Evolutionary conservation across 345 rosid species (phyloP).

Genomic region (Noccaea bulbosa): DNA sequence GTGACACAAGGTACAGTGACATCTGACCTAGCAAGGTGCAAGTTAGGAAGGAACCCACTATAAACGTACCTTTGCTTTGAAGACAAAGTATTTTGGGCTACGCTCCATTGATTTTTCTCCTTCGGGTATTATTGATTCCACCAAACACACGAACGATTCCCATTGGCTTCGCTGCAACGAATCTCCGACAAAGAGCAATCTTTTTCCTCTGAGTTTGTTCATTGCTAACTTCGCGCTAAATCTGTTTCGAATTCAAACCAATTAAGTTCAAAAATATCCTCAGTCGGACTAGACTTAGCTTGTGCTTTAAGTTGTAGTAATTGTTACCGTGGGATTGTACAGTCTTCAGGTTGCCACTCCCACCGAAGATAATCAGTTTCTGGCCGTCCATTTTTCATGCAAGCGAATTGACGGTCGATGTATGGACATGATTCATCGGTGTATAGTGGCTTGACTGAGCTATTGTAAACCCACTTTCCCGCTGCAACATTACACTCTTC

Average conservation of each 20-base stretch:
- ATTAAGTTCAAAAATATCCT: background rate
- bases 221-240: constrained; percentile 68
- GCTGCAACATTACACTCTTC: constrained; percentile 76
- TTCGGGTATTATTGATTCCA: constrained; percentile 66
- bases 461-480: constrained; percentile 85
- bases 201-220: constrained; percentile 71
- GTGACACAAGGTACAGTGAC: constrained; percentile 51
- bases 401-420: constrained; percentile 75
- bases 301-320: background rate
- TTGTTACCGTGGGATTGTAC: constrained; percentile 68
- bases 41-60: background rate
- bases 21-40: background rate
- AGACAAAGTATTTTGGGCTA: constrained; percentile 54
- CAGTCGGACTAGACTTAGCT: background rate
- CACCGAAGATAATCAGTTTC: constrained; percentile 76
- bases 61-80: constrained; percentile 67
- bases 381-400: constrained; percentile 66
- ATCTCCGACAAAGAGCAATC: constrained; percentile 83
- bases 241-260: constrained; percentile 43
- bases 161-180: constrained; percentile 88
- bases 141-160: constrained; percentile 88
- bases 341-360: constrained; percentile 98
- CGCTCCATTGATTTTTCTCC: constrained; percentile 65
- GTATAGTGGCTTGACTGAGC: constrained; percentile 65
- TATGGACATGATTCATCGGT: constrained; percentile 82